Base-by-base conservation (phyloP, 2,329 filamentous ascomycete genomes). In the Aspergillus eucalypticola region DNA sequence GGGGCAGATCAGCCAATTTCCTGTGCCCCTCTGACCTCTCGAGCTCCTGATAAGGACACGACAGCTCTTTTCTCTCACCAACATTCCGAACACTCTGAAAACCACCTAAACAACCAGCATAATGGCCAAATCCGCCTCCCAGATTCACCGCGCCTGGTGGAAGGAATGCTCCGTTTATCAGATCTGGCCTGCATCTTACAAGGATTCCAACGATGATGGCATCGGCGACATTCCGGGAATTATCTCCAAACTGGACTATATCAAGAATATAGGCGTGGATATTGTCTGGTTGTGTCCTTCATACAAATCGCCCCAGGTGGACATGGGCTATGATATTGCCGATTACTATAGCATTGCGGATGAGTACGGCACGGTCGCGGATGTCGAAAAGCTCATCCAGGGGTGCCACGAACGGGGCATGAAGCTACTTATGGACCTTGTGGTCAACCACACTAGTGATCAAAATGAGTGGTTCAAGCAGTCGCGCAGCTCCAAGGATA, bases 381-480 rank as follows among this genome's bases (percentile, higher is more conserved):
- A 91, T 69, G 84, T 90, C 53, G 86, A 90, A 59, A 74, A 76
- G 0, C 73, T 91, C 38, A 86, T 90, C 53, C 69, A 81, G 25
- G 84, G 83, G 49, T 82, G 84, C 42, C 87, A 89, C 61, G 74
- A 81, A 15, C 81, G 87, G 3, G 86, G 83, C 3, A 90, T 92
- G 84, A 86, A 84, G 65, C 75, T 92, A 10, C 86, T 93, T 59
- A 82, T 92, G 60, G 90, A 93, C 69, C 79, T 93, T 3, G 90
- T 93, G 2, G 83, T 92, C 62, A 94, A 92, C 66, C 90, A 94
- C 71, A 92, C 89, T 0, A 89, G 86, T 2, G 84, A 89, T 64
- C 82, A 90, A 71, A 88, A 91, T 67, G 80, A 81, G 3, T 92
- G 89, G 89, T 91, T 91, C 75, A 80, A 84, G 51, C 83, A 90